phyloP scores from a whole-genome alignment of 2,329 filamentous ascomycete species.

The Beauveria rudraprayagi region DNA sequence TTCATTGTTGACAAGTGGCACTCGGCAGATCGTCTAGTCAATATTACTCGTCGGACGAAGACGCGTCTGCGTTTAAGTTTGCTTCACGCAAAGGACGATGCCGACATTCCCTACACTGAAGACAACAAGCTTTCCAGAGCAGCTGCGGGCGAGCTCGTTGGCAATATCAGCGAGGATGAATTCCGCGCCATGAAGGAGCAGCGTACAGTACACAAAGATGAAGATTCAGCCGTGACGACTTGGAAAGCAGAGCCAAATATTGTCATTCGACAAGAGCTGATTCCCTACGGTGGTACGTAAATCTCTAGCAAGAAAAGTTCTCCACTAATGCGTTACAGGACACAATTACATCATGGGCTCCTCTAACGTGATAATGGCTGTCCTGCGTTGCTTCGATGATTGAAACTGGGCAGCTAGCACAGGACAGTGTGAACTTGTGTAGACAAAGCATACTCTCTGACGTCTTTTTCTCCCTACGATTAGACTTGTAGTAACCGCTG shows the following conservation, averaged over 20 bases:
- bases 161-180: conserved; percentile 26
- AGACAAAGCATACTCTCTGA: too few species aligned
- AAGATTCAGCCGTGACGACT: conserved; percentile 40
- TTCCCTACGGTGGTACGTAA: conserved; percentile 45
- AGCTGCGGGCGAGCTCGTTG: conserved; percentile 44
- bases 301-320: too few species aligned
- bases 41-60: conserved; percentile 43
- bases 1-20: conserved; percentile 77
- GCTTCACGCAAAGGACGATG: conserved; percentile 73
- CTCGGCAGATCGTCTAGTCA: conserved; percentile 57
- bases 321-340: conserved; percentile 31
- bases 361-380: conserved; percentile 53
- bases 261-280: conserved; percentile 45
- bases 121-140: conserved; percentile 55
- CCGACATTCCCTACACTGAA: conserved; percentile 71
- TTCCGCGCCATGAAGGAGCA: conserved; percentile 39
- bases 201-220: conserved; percentile 34
- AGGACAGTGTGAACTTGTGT: not conserved
- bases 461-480: too few species aligned
- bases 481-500: too few species aligned
- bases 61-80: conserved; percentile 57
- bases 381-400: conserved; percentile 55
- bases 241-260: conserved; percentile 38
- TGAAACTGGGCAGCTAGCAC: conserved; percentile 7
- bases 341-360: conserved; percentile 64